Base-by-base conservation (phyloP, 257 asterid genomes). In the Nicotiana undulata region DNA sequence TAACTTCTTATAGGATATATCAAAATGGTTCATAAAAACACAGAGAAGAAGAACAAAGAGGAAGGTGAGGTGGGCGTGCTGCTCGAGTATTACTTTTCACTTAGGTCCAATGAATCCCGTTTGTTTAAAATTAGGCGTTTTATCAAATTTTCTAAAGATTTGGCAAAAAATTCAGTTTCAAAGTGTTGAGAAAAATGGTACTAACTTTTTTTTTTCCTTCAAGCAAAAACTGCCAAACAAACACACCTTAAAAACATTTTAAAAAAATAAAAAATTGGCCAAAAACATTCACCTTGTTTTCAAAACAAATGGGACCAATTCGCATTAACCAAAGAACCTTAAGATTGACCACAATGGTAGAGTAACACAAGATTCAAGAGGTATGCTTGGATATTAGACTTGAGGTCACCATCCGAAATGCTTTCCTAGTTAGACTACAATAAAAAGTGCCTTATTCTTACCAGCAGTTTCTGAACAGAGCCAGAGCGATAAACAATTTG, bases 401-500 rank as follows among this genome's bases (percentile, higher is more conserved):
- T 13, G 56, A 51, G 18, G 56, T 51, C 56, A 51, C 56, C 56
- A 51, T 51, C 18, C 18, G 6, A 15, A 51, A 12, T 51, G 56
- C 44, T 74, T 74, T 34, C 44, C 20, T 24, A 74, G 63, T 74
- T 51, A 74, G 63, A 74, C 78, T 24, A 46, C 79, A 46, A 49
- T 49, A 74, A 24, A 26, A 74, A 4, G 63, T 18, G 28, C 51
- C 79, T 49, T 74, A 75, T 67, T 55, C 90, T 87, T 65, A 87
- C 90, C 79, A 78, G 28, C 76, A 87, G 82, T 77, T 84, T 64
- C 70, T 65, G 78, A 56, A 85, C 78, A 83, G 74, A 44, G 32
- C 81, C 80, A 18, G 89, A 58, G 29, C 82, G 81, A 65, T 83
- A 80, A 65, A 87, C 76, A 56, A 87, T 82, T 76, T 83, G 89